phyloP scores from a whole-genome alignment of 1,139 yeast species.

The Ogataea hybrid region DNA sequence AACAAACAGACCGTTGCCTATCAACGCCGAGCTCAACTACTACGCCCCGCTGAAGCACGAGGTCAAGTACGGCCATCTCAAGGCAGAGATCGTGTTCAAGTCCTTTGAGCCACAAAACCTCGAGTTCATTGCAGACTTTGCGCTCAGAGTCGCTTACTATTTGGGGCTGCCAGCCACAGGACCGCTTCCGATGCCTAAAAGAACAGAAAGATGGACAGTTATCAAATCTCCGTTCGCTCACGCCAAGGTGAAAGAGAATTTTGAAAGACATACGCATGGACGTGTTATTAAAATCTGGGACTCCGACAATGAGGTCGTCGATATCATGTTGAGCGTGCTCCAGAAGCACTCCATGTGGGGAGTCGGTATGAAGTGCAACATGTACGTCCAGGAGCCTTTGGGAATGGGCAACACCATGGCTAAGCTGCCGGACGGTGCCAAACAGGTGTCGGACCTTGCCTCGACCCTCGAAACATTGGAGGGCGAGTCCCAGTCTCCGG shows the following conservation, averaged over 20 bases:
- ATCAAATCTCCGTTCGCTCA: conserved; percentile 92
- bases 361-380: conserved; percentile 76
- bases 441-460: conserved; percentile 17
- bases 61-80: conserved; percentile 66
- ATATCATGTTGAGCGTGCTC: conserved; percentile 76
- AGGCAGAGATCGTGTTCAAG: conserved; percentile 68
- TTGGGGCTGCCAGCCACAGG: conserved; percentile 81
- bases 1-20: conserved; percentile 59
- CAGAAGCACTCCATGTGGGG: conserved; percentile 78
- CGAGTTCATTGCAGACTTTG: conserved; percentile 80
- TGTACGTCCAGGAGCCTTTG: conserved; percentile 58
- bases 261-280: conserved; percentile 81
- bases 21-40: conserved; percentile 79
- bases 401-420: conserved; percentile 37
- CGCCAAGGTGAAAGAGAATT: conserved; percentile 93
- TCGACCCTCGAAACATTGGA: conserved; percentile 25
- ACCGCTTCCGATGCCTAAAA: conserved; percentile 63
- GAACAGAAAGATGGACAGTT: conserved; percentile 90
- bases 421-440: conserved; percentile 27
- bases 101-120: conserved; percentile 71
- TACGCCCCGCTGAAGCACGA: conserved; percentile 77
- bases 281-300: conserved; percentile 76
- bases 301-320: conserved; percentile 81
- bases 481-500: conserved; percentile 43
- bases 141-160: conserved; percentile 85